A percentile compares a stretch with the other conserved stretches of the same genome.
Conservation (phyloP, 2,329 filamentous ascomycete genomes). For the Pyrenophora graminea region DNA sequence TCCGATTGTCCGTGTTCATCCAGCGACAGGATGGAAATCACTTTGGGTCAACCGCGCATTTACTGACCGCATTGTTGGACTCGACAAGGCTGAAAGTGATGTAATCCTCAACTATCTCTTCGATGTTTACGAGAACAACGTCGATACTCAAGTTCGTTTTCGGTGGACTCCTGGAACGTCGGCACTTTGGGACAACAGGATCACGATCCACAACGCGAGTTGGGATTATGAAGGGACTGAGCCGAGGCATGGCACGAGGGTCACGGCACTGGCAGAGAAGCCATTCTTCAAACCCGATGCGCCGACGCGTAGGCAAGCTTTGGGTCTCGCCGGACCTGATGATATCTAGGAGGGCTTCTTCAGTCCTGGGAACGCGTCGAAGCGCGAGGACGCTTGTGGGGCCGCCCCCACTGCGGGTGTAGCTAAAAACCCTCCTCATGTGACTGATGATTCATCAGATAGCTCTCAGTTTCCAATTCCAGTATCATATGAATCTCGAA, state of each 20-base stretch:
- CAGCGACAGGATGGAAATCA: slow-evolving; percentile 74
- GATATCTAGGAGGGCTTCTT: slow-evolving; percentile 50
- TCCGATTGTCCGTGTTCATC: slow-evolving; percentile 71
- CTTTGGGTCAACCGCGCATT: slow-evolving; percentile 73
- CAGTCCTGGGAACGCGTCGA: too few species aligned
- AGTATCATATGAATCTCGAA: too few species aligned
- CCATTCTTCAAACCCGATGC: slow-evolving; percentile 68
- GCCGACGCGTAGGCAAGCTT: slow-evolving; percentile 67
- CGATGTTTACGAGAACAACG: slow-evolving; percentile 69
- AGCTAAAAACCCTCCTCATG: too few species aligned
- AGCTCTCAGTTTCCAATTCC: too few species aligned
- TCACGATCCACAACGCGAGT: slow-evolving; percentile 74
- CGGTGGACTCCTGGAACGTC: slow-evolving; percentile 70
- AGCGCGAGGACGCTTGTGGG: too few species aligned
- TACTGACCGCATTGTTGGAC: slow-evolving; percentile 69
- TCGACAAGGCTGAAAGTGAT: slow-evolving; percentile 72
- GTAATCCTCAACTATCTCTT: slow-evolving; percentile 68
- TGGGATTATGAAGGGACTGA: slow-evolving; percentile 73
- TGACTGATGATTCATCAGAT: too few species aligned
- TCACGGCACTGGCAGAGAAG: slow-evolving; percentile 72
- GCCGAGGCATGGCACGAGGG: slow-evolving; percentile 71
- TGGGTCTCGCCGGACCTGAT: slow-evolving; percentile 65
- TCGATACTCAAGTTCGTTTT: slow-evolving; percentile 74
- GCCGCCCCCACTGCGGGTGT: too few species aligned
- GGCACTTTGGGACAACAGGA: slow-evolving; percentile 74